Base-by-base conservation (phyloP, 108 stramenopile species). In the Parietichytrium sp. region DNA sequence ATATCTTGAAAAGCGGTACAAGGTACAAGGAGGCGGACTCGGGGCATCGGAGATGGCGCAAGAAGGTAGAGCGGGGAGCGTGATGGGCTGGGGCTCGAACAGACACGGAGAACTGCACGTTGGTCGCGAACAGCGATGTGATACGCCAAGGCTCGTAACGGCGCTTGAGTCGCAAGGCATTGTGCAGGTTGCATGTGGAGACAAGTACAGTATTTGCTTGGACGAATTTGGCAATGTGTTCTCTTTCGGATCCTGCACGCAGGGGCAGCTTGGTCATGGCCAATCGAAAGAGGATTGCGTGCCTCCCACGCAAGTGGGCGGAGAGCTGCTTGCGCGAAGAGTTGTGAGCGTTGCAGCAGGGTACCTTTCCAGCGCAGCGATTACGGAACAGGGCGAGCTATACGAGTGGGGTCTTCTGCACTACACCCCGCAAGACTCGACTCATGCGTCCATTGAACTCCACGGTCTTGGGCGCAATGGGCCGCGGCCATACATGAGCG, bases 391-490 rank as follows among this genome's bases (percentile, higher is more conserved):
- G 0, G 61, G 61, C 33, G 61, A 72, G 61, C 61, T 72, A 33
- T 72, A 18, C 33, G 61, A 72, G 45, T 72, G 61, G 61, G 61
- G 61, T 12, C 61, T 72, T 25, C 38, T 72, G 61, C 61, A 72
- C 61, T 72, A 33, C 25, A 45, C 16, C 15, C 61, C 61, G 13
- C 38, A 72, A 12, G 20, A 7, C 42, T 31, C 61, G 2, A 42
- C 20, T n/a, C 38, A 33, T 47, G 33, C 61, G 6, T 45, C 61
- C 20, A 72, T 72, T 42, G 61, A 72, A n/a, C 4, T 72, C n/a
- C 61, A 72, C 61, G 61, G 61, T 27, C 42, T 72, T 8, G 38
- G 45, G 61, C 61, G 38, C 1, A 72, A 72, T 25, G 6, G 6
- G 33, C n/a, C n/a, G n/a, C n/a, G n/a, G n/a, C n/a, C n/a, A n/a